Evolutionary conservation across 2,329 filamentous ascomycete species (phyloP), one percentile per base, ranked within the genome.

Genomic region (Alternaria ventricosa): DNA sequence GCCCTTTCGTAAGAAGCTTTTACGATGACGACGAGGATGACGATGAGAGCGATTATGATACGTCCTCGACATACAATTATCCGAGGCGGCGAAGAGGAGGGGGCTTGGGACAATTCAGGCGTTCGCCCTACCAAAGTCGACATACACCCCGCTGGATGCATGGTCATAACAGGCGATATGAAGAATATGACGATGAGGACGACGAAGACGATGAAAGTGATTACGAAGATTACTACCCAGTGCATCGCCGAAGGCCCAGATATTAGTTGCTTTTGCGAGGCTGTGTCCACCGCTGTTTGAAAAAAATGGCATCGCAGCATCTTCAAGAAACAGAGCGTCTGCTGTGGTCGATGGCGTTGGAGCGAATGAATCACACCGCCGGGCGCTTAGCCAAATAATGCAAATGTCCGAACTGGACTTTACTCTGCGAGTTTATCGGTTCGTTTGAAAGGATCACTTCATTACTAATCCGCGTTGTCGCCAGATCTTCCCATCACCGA

Each of bases 11-110:
- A 15, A 23, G 50, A 11, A 18, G 23, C 18, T 27, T 51, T 12
- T 43, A 69, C 47, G 43, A 49, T 50, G 44, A 62, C n/a, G 56
- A 66, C 44, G 57, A 59, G 9, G 55, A 63, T 30, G 55, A 58
- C 18, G 60, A 66, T 23, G 65, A 71, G 13, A 61, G 68, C 15
- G 69, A 66, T 18, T 64, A 50, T n/a, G 56, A 58, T 27, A 25
- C 27, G 4, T 58, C 53, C 20, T 36, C 47, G 11, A 36, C 25
- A 28, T 44, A 33, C 13, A 25, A 41, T 5, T 33, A 25, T 53
- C 50, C 47, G 23, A 30, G 51, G 23, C 53, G 20, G 41, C 53
- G 20, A 43, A 56, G 46, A 18, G 45, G 44, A 51, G 18, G 20
- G 6, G 27, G 43, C 18, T 33, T 55, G 10, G 22, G 41, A 28